Evolutionary conservation across 805 yeast species (phyloP), one percentile per base, ranked within the genome.

Genomic region (Ogataea philodendri): DNA sequence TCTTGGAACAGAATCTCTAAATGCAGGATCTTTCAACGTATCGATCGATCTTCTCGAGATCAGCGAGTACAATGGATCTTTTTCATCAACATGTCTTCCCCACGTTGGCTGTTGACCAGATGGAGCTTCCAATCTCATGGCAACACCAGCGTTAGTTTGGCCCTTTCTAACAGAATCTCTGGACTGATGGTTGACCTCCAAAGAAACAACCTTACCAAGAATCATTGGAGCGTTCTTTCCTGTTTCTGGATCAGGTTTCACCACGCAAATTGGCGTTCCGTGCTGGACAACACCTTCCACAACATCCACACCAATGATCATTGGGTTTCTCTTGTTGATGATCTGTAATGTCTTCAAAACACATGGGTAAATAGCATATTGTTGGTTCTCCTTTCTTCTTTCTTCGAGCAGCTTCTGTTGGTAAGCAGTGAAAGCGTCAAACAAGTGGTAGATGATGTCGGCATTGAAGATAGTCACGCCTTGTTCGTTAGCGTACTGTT

Each of bases 251-350:
- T 90, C 96, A 26, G 70, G 67, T 62, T 87, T 88, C 29, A 93
- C 97, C 17, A 90, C 88, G 69, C 95, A 83, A 42, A 93, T 86
- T 45, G 99, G 98, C 5, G 98, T 89, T 40, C 98, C 98, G 26
- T 84, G 63, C 45, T 89, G 78, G 26, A 93, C 74, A 30, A 83
- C 70, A 55, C 99, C 99, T 59, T 93, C 97, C 28, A 76, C 63
- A 42, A 93, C 95, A 60, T 93, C 99, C 41, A 93, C 97, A 78
- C 99, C 99, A 57, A 93, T 85, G 58, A 93, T 89, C 97, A 93
- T 93, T 45, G 99, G 99, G 63, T 89, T 87, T 67, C 98, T 85
- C 70, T 90, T 90, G 80, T 93, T 93, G 63, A 93, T 93, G 59
- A 93, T 86, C 70, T 93, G 97, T 49, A 93, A 65, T 11, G 97